phyloP scores from a whole-genome alignment of 768 basidiomycete genomes.

The Amanita polypyramis region DNA sequence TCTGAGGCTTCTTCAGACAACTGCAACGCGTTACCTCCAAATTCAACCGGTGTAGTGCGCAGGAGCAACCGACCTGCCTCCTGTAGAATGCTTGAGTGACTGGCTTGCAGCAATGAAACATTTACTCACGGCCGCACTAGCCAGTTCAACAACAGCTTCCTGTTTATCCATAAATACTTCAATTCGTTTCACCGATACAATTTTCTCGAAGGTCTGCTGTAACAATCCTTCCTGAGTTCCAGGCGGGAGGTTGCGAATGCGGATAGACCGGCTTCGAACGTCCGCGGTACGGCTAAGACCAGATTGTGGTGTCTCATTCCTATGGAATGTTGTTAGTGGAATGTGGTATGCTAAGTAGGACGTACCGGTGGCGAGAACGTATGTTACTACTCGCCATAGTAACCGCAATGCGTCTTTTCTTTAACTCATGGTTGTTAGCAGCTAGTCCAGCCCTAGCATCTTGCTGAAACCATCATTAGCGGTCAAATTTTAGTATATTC shows the following conservation, averaged over 20 bases:
- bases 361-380: conserved; percentile 42
- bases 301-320: conserved; percentile 37
- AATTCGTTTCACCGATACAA: conserved; percentile 55
- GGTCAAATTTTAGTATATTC: neutral
- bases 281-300: conserved; percentile 49
- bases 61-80: conserved; percentile 78
- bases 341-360: conserved; percentile 1
- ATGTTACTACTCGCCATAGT: conserved; percentile 73
- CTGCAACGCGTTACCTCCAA: conserved; percentile 49
- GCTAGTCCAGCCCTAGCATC: conserved; percentile 61
- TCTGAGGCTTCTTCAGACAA: conserved; percentile 44
- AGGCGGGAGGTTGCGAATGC: conserved; percentile 63
- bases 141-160: conserved; percentile 58
- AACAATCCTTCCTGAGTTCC: conserved; percentile 83
- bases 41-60: conserved; percentile 58
- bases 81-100: conserved; percentile 25
- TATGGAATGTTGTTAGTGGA: conserved; percentile 11
- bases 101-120: neutral
- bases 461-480: conserved; percentile 28
- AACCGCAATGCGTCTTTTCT: conserved; percentile 83
- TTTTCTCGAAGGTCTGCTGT: conserved; percentile 82
- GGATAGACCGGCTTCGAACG: conserved; percentile 58
- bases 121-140: conserved; percentile 49
- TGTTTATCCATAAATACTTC: conserved; percentile 56
- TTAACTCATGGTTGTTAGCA: conserved; percentile 82